These are phyloP conservation scores for Candida nitratophila DNA, from an alignment of 805 yeast genomes.

Conservation along the genomic window DNA sequence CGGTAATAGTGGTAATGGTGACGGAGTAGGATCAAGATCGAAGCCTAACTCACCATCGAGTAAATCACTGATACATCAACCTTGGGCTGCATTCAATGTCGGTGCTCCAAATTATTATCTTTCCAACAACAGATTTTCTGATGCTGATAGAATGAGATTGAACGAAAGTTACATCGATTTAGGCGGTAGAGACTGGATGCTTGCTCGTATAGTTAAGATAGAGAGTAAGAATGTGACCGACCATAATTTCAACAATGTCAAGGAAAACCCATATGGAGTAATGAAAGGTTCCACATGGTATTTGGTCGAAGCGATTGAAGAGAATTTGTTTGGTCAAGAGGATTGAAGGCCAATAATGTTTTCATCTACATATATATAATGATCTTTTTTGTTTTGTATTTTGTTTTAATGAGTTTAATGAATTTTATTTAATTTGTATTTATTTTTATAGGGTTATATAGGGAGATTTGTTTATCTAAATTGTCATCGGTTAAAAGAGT, in stretches of 20 bases:
- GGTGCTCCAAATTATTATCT: conserved; percentile 83
- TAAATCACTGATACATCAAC: conserved; percentile 24
- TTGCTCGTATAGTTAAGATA: conserved; percentile 60
- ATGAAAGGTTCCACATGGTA: conserved; percentile 61
- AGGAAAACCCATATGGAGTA: conserved; percentile 59
- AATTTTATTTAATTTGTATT: background rate
- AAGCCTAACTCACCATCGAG: too few relatives aligned
- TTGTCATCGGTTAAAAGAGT: too few relatives aligned
- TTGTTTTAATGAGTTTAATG: background rate
- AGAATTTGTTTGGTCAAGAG: conserved; percentile 7
- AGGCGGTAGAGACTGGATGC: conserved; percentile 69
- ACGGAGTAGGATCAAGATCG: background rate
- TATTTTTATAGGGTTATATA: too few relatives aligned
- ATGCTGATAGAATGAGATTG: conserved; percentile 1
- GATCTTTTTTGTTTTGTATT: too few relatives aligned
- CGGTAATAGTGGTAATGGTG: too few relatives aligned
- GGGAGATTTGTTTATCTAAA: too few relatives aligned
- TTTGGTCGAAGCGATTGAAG: conserved; percentile 48
- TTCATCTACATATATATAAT: too few relatives aligned
- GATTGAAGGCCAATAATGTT: too few relatives aligned
- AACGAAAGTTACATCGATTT: conserved; percentile 13
- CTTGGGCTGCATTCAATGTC: conserved; percentile 94
- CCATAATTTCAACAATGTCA: conserved; percentile 27
- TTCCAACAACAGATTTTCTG: conserved; percentile 27
- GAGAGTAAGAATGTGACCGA: conserved; percentile 46